Base-by-base conservation (phyloP, 1,284 basidiomycete species). In the Ganoderma lingzhi region DNA sequence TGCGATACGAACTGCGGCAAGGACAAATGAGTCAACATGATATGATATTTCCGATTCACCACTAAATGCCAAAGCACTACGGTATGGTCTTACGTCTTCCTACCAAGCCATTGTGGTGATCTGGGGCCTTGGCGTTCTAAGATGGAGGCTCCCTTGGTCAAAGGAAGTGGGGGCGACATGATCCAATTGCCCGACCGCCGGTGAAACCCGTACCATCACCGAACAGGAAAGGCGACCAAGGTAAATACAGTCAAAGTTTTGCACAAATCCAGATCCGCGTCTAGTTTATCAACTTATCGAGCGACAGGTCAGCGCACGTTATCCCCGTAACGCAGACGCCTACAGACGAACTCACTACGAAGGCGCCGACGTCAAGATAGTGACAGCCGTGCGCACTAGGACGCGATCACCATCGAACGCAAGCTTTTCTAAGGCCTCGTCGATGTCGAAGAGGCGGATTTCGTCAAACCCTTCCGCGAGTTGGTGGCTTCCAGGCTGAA, bases 401-500 rank as follows among this genome's bases (percentile, higher is more conserved):
- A 82, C 81, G 44, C 78, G 76, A 71, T 86, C 83, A 15, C 76
- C 76, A 66, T 78, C 75, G 66, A 80, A 82, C 17, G 80, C 80
- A 69, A 85, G 74, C 56, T 67, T 73, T 56, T 68, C 63, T 2
- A 83, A 41, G 12, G 84, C 86, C 58, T 78, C 80, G 28, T 81
- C 80, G 2, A 81, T 80, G n/a, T 78, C 71, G 39, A 84, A 71
- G 51, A 84, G 85, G 62, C 78, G 69, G 12, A 82, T 78, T 44
- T 66, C 48, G 37, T 78, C 79, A 70, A 82, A 85, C 42, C 78
- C 76, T 76, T 86, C 85, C 35, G 77, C 78, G 23, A 76, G 78
- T 63, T 82, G 85, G 74, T 86, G 83, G 17, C 81, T 86, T 23
- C 82, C 84, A 14, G 48, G 63, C 32, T 41, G 23, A 23, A 23